Evolutionary conservation across 1,284 basidiomycete genomes (phyloP), one percentile per base, ranked within the genome.

Genomic region (Pascua guehoae): DNA sequence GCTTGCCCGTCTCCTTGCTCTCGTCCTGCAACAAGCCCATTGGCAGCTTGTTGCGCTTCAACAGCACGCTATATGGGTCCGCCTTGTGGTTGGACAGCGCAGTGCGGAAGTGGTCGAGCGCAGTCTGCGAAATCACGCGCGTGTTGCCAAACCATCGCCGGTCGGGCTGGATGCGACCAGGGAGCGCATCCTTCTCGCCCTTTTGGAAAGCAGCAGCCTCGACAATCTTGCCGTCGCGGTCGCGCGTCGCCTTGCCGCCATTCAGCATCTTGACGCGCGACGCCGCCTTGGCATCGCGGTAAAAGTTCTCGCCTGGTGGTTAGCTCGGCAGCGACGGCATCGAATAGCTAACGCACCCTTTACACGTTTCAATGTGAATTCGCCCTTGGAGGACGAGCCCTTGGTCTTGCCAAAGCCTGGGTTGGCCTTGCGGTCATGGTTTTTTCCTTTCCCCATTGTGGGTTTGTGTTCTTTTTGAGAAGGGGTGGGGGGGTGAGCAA

Each of bases 71-170:
- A 74, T 96, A 97, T 0, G 94, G 94, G 71, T 97, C 92, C 75
- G 89, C 84, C 68, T 90, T 89, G 74, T 87, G 91, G 12, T 83
- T 80, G 38, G 84, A 82, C 48, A 97, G 82, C 64, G 88, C 91
- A 12, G 89, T 91, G 51, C 93, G 81, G 79, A 97, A 96, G 75
- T 95, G 93, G 70, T 97, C 93, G 68, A 97, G 79, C 8, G 93
- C 92, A 42, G 85, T 88, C 72, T 97, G 93, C n/a, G 90, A 92
- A 73, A 99, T 98, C 52, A 98, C 95, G 71, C 96, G 83, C 12
- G 96, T 98, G 79, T 98, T 98, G 48, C 91, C 93, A 69, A 97
- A 97, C 93, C 93, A 96, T 66, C 92, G 79, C 58, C 91, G 81
- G 81, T 97, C 94, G 61, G 93, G 89, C 78, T 93, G 89, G 38